Percentiles rank a stretch among this genome's conserved stretches.
Conservation (phyloP, 2,329 filamentous ascomycete species). For the Epichloe typhina region DNA sequence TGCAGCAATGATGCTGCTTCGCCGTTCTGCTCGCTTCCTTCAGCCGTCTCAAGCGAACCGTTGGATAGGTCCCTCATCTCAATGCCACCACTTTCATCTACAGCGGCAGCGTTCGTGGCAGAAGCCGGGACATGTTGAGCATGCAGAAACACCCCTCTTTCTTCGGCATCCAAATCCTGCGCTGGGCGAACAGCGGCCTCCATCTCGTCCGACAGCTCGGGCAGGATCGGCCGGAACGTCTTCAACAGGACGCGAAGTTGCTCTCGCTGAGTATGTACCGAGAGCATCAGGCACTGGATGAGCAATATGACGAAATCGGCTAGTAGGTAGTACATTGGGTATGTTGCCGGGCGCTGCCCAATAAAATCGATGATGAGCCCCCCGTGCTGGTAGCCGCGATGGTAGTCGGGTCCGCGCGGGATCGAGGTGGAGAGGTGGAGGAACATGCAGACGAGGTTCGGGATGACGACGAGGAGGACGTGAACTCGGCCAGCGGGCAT, state of each 20-base stretch:
- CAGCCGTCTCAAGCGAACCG: conserved; percentile 11
- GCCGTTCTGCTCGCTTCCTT: conserved; percentile 13
- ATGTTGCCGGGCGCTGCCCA: conserved; percentile 49
- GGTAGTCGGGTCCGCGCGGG: conserved; percentile 44
- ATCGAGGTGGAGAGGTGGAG: conserved; percentile 43
- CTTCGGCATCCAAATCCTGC: conserved; percentile 44
- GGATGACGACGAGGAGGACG: conserved; percentile 42
- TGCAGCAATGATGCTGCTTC: conserved; percentile 16
- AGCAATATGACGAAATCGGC: conserved; percentile 42
- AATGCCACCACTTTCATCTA: conserved; percentile 28
- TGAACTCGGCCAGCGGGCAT: conserved; percentile 44
- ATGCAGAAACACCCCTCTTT: conserved; percentile 31
- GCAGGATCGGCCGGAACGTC: conserved; percentile 22
- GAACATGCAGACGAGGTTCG: conserved; percentile 47
- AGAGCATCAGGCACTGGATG: conserved; percentile 51
- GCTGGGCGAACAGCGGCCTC: conserved; percentile 15
- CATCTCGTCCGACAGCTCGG: conserved; percentile 16
- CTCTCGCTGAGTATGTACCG: conserved; percentile 48
- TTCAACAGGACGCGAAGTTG: conserved; percentile 36
- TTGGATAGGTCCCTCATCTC: conserved; percentile 27
- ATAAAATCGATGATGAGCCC: conserved; percentile 56
- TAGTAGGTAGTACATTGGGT: conserved; percentile 39
- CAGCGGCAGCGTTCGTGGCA: conserved; percentile 14
- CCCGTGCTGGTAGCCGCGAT: conserved; percentile 53
- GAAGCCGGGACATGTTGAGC: conserved; percentile 11